Evolutionary conservation across 1,284 basidiomycete species (phyloP), one percentile per base, ranked within the genome.

Genomic region (Tylopilus sp.): DNA sequence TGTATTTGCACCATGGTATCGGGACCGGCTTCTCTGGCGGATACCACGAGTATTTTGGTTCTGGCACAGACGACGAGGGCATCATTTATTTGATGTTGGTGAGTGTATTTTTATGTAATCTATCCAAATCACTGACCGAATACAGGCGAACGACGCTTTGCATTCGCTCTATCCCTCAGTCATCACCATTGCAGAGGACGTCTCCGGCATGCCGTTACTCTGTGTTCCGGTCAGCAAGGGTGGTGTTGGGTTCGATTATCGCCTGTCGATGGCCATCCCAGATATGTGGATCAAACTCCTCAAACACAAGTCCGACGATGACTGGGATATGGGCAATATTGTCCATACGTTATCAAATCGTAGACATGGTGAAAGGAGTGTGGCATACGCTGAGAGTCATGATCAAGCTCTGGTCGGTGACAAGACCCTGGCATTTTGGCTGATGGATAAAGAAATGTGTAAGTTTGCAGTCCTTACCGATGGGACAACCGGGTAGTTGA

Each of bases 361-460:
- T 53, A 82, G 96, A 28, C 79, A 95, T 66, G 79, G 86, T 36
- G 96, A 99, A 75, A 94, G 88, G 74, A 94, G 90, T 57, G 86
- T 99, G 47, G 92, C 94, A 0, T 98, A 98, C 66, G 92, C 92
- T 46, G 96, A 99, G 74, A 94, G 90, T 65, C 96, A 98, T 65
- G 96, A 98, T 72, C 96, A 99, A 72, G 96, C 96, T 17, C 81
- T 99, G 29, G 96, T 99, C 0, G 96, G 96, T 7, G 96, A 99
- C 76, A 98, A 98, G 78, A 98, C 96, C 1, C 69, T 98, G 32
- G 96, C 96, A 1, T 99, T 99, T 75, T 99, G 96, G 96, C 74
- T 99, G 51, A 99, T 99, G 96, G 96, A 99, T 75, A 96, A 97
- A 75, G 96, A 98, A 72, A 99, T 99, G 96, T 95, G 90, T 93